Conservation (phyloP, 805 yeast genomes). For the Hanseniaspora vineae region DNA sequence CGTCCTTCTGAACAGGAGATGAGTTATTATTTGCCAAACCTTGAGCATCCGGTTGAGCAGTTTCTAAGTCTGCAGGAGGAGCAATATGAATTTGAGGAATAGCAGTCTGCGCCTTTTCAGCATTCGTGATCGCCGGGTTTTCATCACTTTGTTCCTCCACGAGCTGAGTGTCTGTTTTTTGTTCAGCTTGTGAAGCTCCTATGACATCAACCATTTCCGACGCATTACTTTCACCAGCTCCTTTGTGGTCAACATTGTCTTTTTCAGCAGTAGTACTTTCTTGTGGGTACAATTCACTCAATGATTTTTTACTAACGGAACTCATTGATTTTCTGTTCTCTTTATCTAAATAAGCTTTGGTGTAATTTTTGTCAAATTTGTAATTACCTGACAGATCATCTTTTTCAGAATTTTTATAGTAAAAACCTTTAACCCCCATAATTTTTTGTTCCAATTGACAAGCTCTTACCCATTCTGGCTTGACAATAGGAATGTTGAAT, state of each 20-base stretch:
- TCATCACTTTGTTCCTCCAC: conserved; percentile 8
- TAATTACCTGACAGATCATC: conserved; percentile 1
- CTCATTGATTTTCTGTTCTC: neutral
- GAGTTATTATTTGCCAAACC: too few species aligned
- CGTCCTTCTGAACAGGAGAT: too few species aligned
- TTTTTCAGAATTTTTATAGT: conserved; percentile 18
- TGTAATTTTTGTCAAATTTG: conserved; percentile 1
- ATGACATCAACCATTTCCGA: too few species aligned
- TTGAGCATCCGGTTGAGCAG: too few species aligned
- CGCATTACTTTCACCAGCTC: too few species aligned
- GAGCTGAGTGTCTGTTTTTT: too few species aligned
- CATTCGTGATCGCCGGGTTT: conserved; percentile 4
- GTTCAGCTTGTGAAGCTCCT: too few species aligned
- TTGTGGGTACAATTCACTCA: neutral
- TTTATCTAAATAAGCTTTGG: neutral
- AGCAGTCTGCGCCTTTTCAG: too few species aligned
- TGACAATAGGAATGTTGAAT: conserved; percentile 79
- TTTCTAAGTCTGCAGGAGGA: too few species aligned
- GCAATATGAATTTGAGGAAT: too few species aligned
- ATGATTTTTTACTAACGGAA: neutral
- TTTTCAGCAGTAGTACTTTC: too few species aligned
- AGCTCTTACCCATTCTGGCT: conserved; percentile 96
- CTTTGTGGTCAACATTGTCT: too few species aligned
- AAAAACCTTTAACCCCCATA: conserved; percentile 85
- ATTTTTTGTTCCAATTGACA: conserved; percentile 81